Base-by-base conservation (phyloP, 139 green algal species). In the Coelastrella sp. region DNA sequence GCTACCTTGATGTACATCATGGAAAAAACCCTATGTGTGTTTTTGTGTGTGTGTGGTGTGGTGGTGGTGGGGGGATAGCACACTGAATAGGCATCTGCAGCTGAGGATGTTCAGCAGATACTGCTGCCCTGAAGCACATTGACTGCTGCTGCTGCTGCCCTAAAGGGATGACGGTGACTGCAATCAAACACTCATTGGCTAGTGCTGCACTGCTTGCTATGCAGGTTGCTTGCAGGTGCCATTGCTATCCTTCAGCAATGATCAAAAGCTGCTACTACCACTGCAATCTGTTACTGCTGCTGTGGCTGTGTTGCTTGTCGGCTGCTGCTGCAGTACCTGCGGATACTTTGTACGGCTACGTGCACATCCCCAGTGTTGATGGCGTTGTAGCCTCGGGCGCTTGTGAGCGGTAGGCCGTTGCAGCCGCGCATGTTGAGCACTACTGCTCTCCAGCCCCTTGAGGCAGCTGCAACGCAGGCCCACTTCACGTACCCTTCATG, bases 401-500 rank as follows among this genome's bases (percentile, higher is more conserved):
- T 94, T 0, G 94, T 96, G 7, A 96, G 90, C 15, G 91, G 85
- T 27, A 97, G 91, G 6, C 96, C 96, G 25, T 93, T 95, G 86
- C 96, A 98, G 73, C 96, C 96, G 6, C 96, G 90, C 85, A 96
- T 95, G 89, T 96, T 96, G 70, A 97, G 90, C 60, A 95, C 93
- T 15, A 94, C 91, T 19, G 93, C 90, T 11, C 95, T 81, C 94
- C 93, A 97, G 56, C 94, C 95, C 0, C 88, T 72, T 0, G 61
- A 25, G 4, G 73, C 75, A 24, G 94, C 93, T 19, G 89, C 89
- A 1, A 83, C 82, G 65, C 95, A 97, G 1, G 93, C 92, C 92
- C 93, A 96, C 87, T 96, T 96, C 90, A 93, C 94, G 81, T 97
- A 97, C 0, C 96, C 96, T 85, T 98, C 95, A 35, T 95, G 90